These are phyloP conservation scores for Darksidea phi DNA, from an alignment of 495 filamentous ascomycete genomes.

Conservation along the genomic window DNA sequence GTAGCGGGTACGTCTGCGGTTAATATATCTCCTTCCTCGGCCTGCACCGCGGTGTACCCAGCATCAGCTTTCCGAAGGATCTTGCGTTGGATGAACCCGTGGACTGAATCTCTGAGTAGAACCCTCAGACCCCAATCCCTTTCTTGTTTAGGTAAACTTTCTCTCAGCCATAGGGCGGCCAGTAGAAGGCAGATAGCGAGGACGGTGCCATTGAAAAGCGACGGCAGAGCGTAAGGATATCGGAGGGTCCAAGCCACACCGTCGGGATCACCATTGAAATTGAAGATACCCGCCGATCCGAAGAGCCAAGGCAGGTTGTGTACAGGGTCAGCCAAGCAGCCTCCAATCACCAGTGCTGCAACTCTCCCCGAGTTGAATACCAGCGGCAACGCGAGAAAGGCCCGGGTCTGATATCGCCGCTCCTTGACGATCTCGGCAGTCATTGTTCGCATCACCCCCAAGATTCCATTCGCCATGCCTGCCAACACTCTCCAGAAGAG, in stretches of 20 bases:
- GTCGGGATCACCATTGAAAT: slow-evolving; percentile 57
- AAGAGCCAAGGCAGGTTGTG: slow-evolving; percentile 60
- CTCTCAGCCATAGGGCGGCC: slow-evolving; percentile 38
- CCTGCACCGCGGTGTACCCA: slow-evolving; percentile 18
- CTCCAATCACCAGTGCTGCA: slow-evolving; percentile 81
- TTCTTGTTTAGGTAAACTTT: slow-evolving; percentile 45
- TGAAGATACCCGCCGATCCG: slow-evolving; percentile 56
- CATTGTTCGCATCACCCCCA: slow-evolving; percentile 67
- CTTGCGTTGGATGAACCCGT: slow-evolving; percentile 22
- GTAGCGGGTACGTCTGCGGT: slow-evolving; percentile 13
- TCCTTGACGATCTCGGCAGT: slow-evolving; percentile 67
- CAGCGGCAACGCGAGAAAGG: slow-evolving; percentile 79
- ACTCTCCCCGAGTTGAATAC: slow-evolving; percentile 77
- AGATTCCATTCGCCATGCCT: slow-evolving; percentile 69
- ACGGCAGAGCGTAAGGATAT: slow-evolving; percentile 81
- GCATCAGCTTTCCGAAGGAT: slow-evolving; percentile 37
- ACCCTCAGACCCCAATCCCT: slow-evolving; percentile 58
- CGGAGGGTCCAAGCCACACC: slow-evolving; percentile 61
- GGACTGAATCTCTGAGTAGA: slow-evolving; percentile 49
- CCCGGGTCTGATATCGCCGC: slow-evolving; percentile 66
- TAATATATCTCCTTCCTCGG: slow-evolving; percentile 19
- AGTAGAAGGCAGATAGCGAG: slow-evolving; percentile 76
- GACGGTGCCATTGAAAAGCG: slow-evolving; percentile 66
- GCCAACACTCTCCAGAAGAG: slow-evolving; percentile 68
- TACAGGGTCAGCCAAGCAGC: slow-evolving; percentile 76